Conservation (phyloP, 495 filamentous ascomycete genomes). For the Copromyces sp. region DNA sequence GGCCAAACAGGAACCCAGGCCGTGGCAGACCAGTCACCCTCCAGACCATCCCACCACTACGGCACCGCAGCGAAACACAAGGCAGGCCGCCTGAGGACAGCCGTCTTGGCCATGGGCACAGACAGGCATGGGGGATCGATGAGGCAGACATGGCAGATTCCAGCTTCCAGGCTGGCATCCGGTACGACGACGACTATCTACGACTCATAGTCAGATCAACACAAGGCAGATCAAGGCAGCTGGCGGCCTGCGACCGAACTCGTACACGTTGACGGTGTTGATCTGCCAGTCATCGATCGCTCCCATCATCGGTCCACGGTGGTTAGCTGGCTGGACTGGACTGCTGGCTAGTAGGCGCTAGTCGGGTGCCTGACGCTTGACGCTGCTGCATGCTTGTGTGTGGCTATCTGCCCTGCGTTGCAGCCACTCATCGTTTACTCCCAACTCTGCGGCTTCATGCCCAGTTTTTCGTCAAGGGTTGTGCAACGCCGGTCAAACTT, state of each 20-base stretch:
- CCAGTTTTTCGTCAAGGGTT: background rate
- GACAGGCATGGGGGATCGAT: background rate
- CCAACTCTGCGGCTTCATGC: background rate
- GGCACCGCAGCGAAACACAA: background rate
- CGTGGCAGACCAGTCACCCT: background rate
- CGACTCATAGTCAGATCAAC: background rate
- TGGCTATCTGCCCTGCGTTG: background rate
- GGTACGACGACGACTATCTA: background rate
- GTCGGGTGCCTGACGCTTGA: background rate
- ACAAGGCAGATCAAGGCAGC: background rate
- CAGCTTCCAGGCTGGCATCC: background rate
- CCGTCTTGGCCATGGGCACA: background rate
- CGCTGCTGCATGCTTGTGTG: background rate
- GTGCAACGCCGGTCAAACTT: background rate
- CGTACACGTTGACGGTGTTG: background rate
- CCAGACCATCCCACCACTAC: background rate
- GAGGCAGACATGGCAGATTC: background rate
- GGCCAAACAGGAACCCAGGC: background rate
- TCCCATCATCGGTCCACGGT: background rate
- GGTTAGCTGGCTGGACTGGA: background rate
- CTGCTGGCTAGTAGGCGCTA: background rate
- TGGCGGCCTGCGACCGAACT: background rate
- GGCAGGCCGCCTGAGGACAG: background rate
- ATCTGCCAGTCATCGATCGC: background rate
- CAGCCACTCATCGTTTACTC: background rate